Base-by-base conservation (phyloP, 2,329 filamentous ascomycete genomes). In the Colletotrichum destructivum region DNA sequence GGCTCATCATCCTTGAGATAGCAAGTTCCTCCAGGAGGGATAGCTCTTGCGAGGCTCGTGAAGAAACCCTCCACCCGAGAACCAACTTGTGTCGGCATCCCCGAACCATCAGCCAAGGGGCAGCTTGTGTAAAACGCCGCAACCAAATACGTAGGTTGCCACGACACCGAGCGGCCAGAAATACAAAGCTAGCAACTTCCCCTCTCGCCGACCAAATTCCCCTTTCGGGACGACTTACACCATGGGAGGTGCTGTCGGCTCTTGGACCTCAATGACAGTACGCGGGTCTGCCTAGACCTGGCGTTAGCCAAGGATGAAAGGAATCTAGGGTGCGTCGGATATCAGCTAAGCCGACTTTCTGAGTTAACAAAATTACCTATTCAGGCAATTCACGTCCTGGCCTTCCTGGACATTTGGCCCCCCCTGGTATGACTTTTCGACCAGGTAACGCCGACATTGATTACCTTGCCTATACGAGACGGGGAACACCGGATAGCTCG, bases 11-110 rank as follows among this genome's bases (percentile, higher is more conserved):
- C 15, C 54, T 40, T 56, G 7, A 56, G 54, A 56, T 56, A 40
- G 9, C 13, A 56, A 56, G 54, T 56, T 56, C 31, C 54, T 56
- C 31, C 4, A 56, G 54, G 31, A 56, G 54, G 31, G 54, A 56
- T 40, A 56, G 54, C 54, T 56, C 54, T 56, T 40, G 13, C 16
- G 7, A 56, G 21, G 38, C 9, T 56, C 4, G 9, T 15, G 9
- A 46, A 64, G 51, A 35, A 46, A 42, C 42, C 40, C 42, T 64
- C 23, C 31, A 26, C 26, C 16, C 6, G 9, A 64, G 23, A 64
- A 64, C 35, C 23, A 64, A 23, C 38, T 64, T 23, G 23, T 56
- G 3, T 23, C 6, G 16, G 16, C 11, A 64, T 52, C 40, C 18
- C 31, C 6, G 3, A 49, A 47, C 47, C 23, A 16, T 56, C 4